Evolutionary conservation across 2,329 filamentous ascomycete genomes (phyloP).

Genomic region (Colletotrichum spinosum): DNA sequence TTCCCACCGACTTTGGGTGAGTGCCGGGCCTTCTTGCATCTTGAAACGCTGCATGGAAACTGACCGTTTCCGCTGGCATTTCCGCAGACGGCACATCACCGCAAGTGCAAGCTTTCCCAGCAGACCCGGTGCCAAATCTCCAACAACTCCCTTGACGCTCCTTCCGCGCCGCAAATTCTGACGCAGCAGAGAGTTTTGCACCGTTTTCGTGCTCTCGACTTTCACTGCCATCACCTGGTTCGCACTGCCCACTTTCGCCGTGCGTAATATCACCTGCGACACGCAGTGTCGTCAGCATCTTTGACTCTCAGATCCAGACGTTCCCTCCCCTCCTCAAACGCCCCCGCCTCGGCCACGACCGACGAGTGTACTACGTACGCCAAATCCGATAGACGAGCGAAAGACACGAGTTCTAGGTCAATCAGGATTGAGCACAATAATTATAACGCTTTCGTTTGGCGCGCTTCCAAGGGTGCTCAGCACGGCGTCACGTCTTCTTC

Average conservation of each 20-base stretch:
- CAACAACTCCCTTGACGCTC: conserved; percentile 2
- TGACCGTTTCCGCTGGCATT: conserved; percentile 8
- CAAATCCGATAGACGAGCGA: neutral
- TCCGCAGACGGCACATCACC: conserved; percentile 10
- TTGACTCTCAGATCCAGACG: conserved; percentile 11
- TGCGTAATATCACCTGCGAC: conserved; percentile 29
- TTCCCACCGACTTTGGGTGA: too few species aligned
- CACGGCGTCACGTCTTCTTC: neutral
- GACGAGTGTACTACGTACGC: conserved; percentile 8
- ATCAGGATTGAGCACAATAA: neutral
- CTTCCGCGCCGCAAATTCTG: neutral
- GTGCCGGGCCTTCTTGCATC: neutral
- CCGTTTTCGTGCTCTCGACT: neutral
- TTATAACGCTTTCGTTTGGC: too few species aligned
- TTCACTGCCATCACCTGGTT: too few species aligned
- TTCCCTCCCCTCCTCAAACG: neutral
- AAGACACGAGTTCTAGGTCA: neutral
- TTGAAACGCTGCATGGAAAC: neutral
- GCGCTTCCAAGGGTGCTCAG: too few species aligned
- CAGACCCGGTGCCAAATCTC: conserved; percentile 3
- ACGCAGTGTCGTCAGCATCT: conserved; percentile 17
- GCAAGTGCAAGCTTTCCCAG: conserved; percentile 4
- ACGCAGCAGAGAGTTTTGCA: neutral
- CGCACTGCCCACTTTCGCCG: neutral
- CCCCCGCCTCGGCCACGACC: conserved; percentile 15